These are phyloP conservation scores for Talaromyces sp. DNA, from an alignment of 2,329 filamentous ascomycete genomes.

Conservation along the genomic window DNA sequence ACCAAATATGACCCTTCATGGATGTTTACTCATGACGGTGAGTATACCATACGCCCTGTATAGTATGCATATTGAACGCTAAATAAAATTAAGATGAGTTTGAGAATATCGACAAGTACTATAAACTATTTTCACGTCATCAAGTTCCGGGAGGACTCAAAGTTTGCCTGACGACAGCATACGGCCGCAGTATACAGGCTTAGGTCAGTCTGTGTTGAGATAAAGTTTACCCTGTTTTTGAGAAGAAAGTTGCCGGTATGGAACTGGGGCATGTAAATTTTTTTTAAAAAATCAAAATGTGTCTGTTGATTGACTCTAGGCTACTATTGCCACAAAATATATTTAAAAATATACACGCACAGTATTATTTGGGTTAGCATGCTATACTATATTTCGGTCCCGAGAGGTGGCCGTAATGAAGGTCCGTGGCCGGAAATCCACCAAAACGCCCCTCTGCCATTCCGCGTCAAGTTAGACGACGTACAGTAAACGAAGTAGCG, in stretches of 20 bases:
- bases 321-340: background rate
- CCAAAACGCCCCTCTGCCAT: background rate
- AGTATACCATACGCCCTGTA: background rate
- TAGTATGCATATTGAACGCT: background rate
- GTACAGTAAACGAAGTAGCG: background rate
- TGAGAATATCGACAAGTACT: constrained; percentile 25
- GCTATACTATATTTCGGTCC: background rate
- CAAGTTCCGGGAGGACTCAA: constrained; percentile 27
- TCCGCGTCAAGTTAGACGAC: background rate
- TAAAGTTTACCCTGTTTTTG: background rate
- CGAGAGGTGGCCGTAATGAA: background rate
- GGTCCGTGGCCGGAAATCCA: background rate
- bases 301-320: background rate
- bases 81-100: constrained; percentile 20
- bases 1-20: constrained; percentile 26
- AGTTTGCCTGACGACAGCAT: constrained; percentile 24
- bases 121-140: constrained; percentile 20
- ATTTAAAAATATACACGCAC: background rate
- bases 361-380: background rate
- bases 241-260: background rate
- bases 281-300: background rate
- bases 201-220: background rate
- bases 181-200: constrained; percentile 17
- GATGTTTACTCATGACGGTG: constrained; percentile 25
- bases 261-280: background rate